Percentiles rank a stretch among this genome's conserved stretches.
phyloP scores from a whole-genome alignment of 2,329 filamentous ascomycete genomes.

The Fusarium praegraminearum region DNA sequence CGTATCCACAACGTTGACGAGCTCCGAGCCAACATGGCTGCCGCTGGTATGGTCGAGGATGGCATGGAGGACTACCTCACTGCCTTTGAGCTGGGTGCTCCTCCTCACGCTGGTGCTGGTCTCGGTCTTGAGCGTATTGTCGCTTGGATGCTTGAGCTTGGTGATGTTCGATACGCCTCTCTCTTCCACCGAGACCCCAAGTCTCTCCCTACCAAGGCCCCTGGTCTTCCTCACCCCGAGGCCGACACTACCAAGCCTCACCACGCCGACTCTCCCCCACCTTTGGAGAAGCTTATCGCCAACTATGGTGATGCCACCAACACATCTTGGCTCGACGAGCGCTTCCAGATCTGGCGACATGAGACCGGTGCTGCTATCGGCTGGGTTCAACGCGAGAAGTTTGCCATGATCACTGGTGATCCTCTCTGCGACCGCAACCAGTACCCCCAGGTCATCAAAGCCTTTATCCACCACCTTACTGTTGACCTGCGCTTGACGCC shows the following conservation, averaged over 20 bases:
- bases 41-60: slow-evolving; percentile 79
- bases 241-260: slow-evolving; percentile 75
- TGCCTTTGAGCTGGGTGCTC: slow-evolving; percentile 88
- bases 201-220: slow-evolving; percentile 77
- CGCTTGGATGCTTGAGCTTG: slow-evolving; percentile 85
- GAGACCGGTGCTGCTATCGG: slow-evolving; percentile 86
- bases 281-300: slow-evolving; percentile 87
- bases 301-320: slow-evolving; percentile 97
- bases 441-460: slow-evolving; percentile 77
- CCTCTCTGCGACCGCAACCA: slow-evolving; percentile 86
- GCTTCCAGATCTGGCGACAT: slow-evolving; percentile 90
- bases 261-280: slow-evolving; percentile 70
- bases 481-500: slow-evolving; percentile 78
- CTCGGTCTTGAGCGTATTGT: slow-evolving; percentile 90
- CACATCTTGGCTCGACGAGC: slow-evolving; percentile 91
- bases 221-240: slow-evolving; percentile 84
- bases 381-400: slow-evolving; percentile 81
- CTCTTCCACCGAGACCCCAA: slow-evolving; percentile 90
- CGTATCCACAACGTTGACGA: slow-evolving; percentile 86
- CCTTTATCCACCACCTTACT: slow-evolving; percentile 80
- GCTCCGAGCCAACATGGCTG: slow-evolving; percentile 81
- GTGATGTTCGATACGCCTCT: slow-evolving; percentile 89
- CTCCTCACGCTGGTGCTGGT: slow-evolving; percentile 89
- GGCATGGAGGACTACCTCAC: slow-evolving; percentile 91
- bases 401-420: slow-evolving; percentile 87